These are phyloP conservation scores for Teunomyces tritomae DNA, from an alignment of 805 yeast species.

Conservation along the genomic window DNA sequence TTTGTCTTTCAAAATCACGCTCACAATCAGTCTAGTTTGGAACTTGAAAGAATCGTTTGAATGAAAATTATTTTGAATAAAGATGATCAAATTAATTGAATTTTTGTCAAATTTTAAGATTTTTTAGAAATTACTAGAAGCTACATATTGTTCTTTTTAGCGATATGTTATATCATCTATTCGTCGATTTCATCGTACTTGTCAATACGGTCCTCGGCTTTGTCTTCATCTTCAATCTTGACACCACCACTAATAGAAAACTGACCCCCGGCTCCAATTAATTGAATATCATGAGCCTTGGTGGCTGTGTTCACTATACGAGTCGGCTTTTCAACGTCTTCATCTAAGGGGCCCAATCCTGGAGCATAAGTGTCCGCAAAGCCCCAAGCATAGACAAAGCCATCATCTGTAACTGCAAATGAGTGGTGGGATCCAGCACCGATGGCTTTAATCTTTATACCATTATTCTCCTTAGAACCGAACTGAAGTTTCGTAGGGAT, in stretches of 20 bases:
- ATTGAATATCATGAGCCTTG: conserved; percentile 63
- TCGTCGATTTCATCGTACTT: conserved; percentile 52
- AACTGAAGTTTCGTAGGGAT: conserved; percentile 66
- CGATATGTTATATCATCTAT: neutral
- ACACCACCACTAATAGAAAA: conserved; percentile 87
- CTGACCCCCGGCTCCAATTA: conserved; percentile 95
- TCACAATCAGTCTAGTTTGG: too few relatives aligned
- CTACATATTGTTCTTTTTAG: neutral
- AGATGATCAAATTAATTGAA: too few relatives aligned
- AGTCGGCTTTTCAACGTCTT: conserved; percentile 84
- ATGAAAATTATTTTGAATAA: too few relatives aligned
- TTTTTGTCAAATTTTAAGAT: neutral
- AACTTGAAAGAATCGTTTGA: too few relatives aligned
- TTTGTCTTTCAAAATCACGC: too few relatives aligned
- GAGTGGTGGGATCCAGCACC: conserved; percentile 94
- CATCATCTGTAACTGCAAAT: conserved; percentile 78
- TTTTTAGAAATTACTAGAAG: neutral
- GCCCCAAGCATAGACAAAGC: conserved; percentile 93
- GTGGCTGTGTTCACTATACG: conserved; percentile 94
- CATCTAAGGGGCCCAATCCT: conserved; percentile 90
- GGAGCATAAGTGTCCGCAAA: conserved; percentile 96
- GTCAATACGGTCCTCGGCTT: conserved; percentile 48
- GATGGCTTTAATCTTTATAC: conserved; percentile 39
- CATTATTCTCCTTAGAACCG: conserved; percentile 26
- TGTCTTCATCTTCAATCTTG: conserved; percentile 52